These are phyloP conservation scores for Auricularia cornea DNA, from an alignment of 768 basidiomycete species.

Conservation along the genomic window DNA sequence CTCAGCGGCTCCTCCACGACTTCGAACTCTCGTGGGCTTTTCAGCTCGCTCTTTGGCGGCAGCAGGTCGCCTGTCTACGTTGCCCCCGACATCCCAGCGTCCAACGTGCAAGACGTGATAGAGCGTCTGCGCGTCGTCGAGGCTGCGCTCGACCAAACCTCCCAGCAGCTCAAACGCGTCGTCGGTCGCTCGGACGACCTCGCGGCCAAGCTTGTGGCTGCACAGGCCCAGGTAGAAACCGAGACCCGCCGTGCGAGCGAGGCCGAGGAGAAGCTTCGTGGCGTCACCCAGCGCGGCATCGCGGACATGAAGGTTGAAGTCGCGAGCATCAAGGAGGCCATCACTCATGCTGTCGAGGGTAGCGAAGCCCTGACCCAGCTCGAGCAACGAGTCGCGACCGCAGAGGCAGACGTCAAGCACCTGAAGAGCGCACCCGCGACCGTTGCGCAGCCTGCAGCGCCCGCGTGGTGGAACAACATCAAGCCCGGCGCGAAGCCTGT, in stretches of 20 bases:
- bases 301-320: slow-evolving; percentile 48
- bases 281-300: slow-evolving; percentile 38
- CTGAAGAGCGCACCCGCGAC: slow-evolving; percentile 17
- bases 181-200: slow-evolving; percentile 2
- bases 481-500: slow-evolving; percentile 36
- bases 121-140: slow-evolving; percentile 58
- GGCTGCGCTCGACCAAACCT: slow-evolving; percentile 47
- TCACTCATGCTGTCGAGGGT: slow-evolving; percentile 17
- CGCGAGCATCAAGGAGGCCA: slow-evolving; percentile 28
- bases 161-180: slow-evolving; percentile 19
- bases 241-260: slow-evolving; percentile 44
- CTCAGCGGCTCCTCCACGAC: not conserved
- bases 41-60: slow-evolving; percentile 4
- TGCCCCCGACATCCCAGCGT: slow-evolving; percentile 50
- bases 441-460: slow-evolving; percentile 18
- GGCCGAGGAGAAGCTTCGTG: slow-evolving; percentile 41
- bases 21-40: not conserved
- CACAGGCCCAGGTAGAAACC: slow-evolving; percentile 43
- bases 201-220: not conserved
- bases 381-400: slow-evolving; percentile 16
- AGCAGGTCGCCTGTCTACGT: slow-evolving; percentile 33
- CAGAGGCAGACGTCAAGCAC: slow-evolving; percentile 1
- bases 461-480: slow-evolving; percentile 57
- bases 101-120: slow-evolving; percentile 59
- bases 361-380: slow-evolving; percentile 27